Base-by-base conservation (phyloP, 805 yeast species). In the Cyberlindnera maclurae region DNA sequence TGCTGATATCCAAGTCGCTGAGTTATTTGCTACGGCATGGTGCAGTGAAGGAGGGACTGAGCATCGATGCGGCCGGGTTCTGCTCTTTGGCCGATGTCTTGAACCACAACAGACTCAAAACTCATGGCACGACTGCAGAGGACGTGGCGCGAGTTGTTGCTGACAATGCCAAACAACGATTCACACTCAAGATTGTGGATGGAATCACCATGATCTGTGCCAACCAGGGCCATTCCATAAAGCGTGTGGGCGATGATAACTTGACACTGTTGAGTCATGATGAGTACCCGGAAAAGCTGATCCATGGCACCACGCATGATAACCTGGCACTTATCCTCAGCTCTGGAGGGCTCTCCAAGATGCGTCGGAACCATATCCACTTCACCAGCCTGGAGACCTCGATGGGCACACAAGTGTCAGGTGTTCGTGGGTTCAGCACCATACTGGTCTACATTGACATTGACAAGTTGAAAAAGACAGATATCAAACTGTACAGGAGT, bases 191-290 rank as follows among this genome's bases (percentile, higher is more conserved):
- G 5, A 49, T 49, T 9, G 60, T 56, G 5, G 62, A 49, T 4
- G 60, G 55, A 11, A 52, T 41, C 4, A 36, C 44, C 11, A 36
- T 48, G 27, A 75, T 90, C n/a, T 76, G 97, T 55, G 97, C 98
- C 4, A 80, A 81, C 37, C 98, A 93, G 59, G 98, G 98, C 4
- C 98, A 93, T 58, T 78, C 95, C 0, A 62, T 90, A 5, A 54
- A 58, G 26, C 41, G 50, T 0, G 64, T 78, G 1, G 59, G 60
- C 2, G 64, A 66, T 22, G 70, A 64, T 15, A 67, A 70, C 22
- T 58, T 75, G 22, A 55, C 38, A 34, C 64, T 54, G 28, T 51
- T 77, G 33, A 51, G 52, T n/a, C 43, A 55, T 2, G 63, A 58
- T 0, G 65, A 70, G 4, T 64, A 76, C 34, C 93, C 84, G 0